These are phyloP conservation scores for Chalara sp. DNA, from an alignment of 2,329 filamentous ascomycete genomes.

Conservation along the genomic window DNA sequence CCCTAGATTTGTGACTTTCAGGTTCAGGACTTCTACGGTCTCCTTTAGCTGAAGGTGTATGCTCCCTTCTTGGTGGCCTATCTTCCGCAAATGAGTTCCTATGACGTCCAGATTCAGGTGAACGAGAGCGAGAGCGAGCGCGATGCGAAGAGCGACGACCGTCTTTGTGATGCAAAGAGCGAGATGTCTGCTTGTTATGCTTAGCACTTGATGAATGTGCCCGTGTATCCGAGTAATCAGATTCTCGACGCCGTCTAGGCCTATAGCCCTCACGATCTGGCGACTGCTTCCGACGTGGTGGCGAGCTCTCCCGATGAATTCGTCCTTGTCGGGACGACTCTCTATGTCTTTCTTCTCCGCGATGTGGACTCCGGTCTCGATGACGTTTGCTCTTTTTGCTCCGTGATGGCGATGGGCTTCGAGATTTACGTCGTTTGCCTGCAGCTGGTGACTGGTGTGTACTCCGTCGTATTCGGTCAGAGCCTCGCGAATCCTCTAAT, in stretches of 20 bases:
- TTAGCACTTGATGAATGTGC: conserved; percentile 23
- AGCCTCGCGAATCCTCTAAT: conserved; percentile 26
- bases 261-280: conserved; percentile 17
- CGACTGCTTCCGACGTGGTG: background rate
- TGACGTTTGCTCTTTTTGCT: conserved; percentile 15
- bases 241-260: conserved; percentile 20
- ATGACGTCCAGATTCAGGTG: conserved; percentile 5
- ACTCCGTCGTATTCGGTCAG: conserved; percentile 24
- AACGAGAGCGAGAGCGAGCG: conserved; percentile 9
- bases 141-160: background rate
- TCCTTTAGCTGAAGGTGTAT: background rate
- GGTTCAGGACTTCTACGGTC: background rate
- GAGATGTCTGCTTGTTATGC: conserved; percentile 11
- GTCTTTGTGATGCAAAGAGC: background rate
- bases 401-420: conserved; percentile 25
- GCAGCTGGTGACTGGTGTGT: conserved; percentile 25
- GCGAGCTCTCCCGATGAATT: background rate
- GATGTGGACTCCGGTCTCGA: conserved; percentile 22
- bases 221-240: conserved; percentile 18
- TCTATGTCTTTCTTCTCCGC: background rate
- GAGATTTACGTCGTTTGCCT: conserved; percentile 27
- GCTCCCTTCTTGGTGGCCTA: background rate
- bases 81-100: background rate
- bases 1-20: background rate
- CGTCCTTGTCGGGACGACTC: background rate